Evolutionary conservation across 2,329 filamentous ascomycete genomes (phyloP).

Genomic region (Fusarium burgessii): DNA sequence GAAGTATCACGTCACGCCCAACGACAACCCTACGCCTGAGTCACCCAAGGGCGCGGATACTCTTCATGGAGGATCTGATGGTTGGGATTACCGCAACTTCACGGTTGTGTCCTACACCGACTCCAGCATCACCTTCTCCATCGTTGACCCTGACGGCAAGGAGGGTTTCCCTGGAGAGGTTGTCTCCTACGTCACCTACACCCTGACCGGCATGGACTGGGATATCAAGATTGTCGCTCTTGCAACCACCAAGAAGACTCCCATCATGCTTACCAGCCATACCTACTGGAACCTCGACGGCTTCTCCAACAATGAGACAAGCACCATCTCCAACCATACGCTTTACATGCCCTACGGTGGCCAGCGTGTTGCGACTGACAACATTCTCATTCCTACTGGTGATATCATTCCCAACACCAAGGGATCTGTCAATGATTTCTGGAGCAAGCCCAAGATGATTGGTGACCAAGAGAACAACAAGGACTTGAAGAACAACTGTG

Average conservation of each 20-base stretch:
- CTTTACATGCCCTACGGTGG: constrained; percentile 79
- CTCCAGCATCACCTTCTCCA: constrained; percentile 78
- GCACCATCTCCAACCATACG: constrained; percentile 75
- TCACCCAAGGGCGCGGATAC: constrained; percentile 69
- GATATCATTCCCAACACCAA: constrained; percentile 76
- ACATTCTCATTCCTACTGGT: constrained; percentile 80
- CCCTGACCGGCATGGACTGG: constrained; percentile 74
- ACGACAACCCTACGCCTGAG: constrained; percentile 69
- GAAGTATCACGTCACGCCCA: constrained; percentile 69
- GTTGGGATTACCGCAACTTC: constrained; percentile 84
- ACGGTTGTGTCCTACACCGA: constrained; percentile 76
- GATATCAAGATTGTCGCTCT: constrained; percentile 79
- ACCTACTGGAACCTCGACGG: constrained; percentile 88
- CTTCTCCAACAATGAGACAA: constrained; percentile 78
- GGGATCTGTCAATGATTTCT: constrained; percentile 82
- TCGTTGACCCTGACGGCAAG: constrained; percentile 78
- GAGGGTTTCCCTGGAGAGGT: constrained; percentile 85
- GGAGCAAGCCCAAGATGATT: constrained; percentile 83
- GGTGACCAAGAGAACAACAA: constrained; percentile 74
- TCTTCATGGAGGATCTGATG: constrained; percentile 76
- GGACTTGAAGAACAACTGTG: constrained; percentile 79
- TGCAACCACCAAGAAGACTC: constrained; percentile 79
- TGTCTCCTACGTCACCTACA: constrained; percentile 79
- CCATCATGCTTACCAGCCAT: constrained; percentile 82
- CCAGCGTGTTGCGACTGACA: constrained; percentile 75